Conservation (phyloP, 2,329 filamentous ascomycete genomes). For the Phaeophleospora eucalypticola region DNA sequence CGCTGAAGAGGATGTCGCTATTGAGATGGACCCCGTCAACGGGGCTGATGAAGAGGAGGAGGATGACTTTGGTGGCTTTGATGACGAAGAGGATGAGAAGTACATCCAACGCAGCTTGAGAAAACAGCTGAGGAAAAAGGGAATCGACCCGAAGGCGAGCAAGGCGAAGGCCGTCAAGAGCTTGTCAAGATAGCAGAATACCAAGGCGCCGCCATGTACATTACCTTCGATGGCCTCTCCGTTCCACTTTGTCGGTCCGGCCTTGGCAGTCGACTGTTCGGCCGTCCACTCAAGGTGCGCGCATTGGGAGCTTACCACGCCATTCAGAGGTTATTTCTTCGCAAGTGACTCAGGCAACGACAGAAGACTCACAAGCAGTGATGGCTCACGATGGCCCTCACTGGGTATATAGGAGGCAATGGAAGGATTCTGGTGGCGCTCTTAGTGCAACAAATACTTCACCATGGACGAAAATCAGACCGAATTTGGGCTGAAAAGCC, state of each 20-base stretch:
- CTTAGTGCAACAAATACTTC: no score
- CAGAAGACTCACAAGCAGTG: no score
- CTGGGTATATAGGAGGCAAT: no score
- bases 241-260: not conserved
- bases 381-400: no score
- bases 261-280: not conserved
- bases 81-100: constrained; percentile 48
- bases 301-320: no score
- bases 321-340: no score
- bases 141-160: constrained; percentile 42
- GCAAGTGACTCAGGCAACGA: no score
- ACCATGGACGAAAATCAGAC: no score
- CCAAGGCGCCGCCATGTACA: not conserved
- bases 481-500: no score
- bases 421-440: no score
- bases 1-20: constrained; percentile 50
- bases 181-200: constrained; percentile 11
- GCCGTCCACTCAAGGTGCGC: no score
- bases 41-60: constrained; percentile 35
- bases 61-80: constrained; percentile 46
- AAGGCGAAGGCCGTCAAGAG: constrained; percentile 24
- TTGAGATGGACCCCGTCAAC: constrained; percentile 53
- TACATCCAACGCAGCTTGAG: constrained; percentile 46
- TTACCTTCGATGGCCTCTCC: not conserved
- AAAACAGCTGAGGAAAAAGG: constrained; percentile 43